These are phyloP conservation scores for Aspergillus ustus DNA, from an alignment of 2,329 filamentous ascomycete genomes.

Conservation along the genomic window DNA sequence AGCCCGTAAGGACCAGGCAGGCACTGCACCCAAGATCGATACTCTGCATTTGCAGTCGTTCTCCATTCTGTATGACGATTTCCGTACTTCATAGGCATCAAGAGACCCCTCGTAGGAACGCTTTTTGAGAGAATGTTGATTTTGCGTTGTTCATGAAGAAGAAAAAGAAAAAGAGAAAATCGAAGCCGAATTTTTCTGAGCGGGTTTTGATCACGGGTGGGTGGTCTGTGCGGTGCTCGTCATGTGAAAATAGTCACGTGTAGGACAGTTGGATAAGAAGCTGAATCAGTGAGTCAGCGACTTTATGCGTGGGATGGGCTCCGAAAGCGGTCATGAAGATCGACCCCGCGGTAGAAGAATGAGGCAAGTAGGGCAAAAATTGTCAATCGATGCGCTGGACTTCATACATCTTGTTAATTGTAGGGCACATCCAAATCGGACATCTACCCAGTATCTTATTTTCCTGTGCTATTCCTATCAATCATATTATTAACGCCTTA, in stretches of 20 bases:
- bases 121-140: slow-evolving; percentile 60
- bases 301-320: slow-evolving; percentile 1
- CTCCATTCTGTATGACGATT: slow-evolving; percentile 64
- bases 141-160: slow-evolving; percentile 63
- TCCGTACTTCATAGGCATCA: slow-evolving; percentile 59
- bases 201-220: slow-evolving; percentile 5
- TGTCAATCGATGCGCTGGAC: background rate
- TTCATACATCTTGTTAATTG: background rate
- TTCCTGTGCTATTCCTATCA: background rate
- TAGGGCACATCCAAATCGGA: background rate
- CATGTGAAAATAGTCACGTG: slow-evolving; percentile 9
- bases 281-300: background rate
- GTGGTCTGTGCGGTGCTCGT: slow-evolving; percentile 23
- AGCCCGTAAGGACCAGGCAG: slow-evolving; percentile 46
- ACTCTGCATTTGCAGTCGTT: slow-evolving; percentile 46
- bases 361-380: background rate
- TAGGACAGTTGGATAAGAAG: background rate
- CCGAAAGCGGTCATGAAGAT: slow-evolving; percentile 22
- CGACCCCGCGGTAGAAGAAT: slow-evolving; percentile 14
- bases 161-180: slow-evolving; percentile 39
- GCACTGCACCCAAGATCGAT: slow-evolving; percentile 64
- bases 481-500: too few species aligned
- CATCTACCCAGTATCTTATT: background rate
- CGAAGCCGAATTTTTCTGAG: slow-evolving; percentile 13
- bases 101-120: slow-evolving; percentile 56